Evolutionary conservation across 2,329 filamentous ascomycete species (phyloP).

Genomic region (Paraphaeosphaeria minitans): DNA sequence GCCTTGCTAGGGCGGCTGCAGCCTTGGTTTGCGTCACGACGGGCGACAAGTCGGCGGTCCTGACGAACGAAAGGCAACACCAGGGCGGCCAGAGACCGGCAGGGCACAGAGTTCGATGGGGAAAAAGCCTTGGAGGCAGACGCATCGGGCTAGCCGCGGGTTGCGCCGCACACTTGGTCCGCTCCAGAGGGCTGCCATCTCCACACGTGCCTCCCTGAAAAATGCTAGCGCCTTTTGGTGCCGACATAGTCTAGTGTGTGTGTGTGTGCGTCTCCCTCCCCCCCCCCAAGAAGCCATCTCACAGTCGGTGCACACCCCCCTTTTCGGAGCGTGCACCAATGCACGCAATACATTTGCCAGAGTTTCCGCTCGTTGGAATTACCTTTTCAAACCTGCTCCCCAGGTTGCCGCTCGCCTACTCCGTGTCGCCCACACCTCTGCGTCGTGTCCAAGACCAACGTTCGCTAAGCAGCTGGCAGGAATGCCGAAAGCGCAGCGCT

Average conservation of each 20-base stretch:
- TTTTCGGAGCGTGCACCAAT: background rate
- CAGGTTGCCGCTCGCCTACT: background rate
- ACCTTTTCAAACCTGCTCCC: slow-evolving; percentile 14
- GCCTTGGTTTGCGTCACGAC: background rate
- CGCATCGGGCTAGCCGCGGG: background rate
- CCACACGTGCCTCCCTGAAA: background rate
- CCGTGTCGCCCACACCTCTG: background rate
- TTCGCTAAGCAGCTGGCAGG: background rate
- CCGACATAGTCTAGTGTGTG: background rate
- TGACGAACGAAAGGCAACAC: background rate
- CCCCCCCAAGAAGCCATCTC: slow-evolving; percentile 4
- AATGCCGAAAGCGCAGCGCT: slow-evolving; percentile 37
- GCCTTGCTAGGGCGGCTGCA: background rate
- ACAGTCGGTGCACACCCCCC: background rate
- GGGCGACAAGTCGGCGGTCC: background rate
- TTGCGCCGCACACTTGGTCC: slow-evolving; percentile 1
- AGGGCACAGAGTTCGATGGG: background rate
- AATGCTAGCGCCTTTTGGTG: background rate
- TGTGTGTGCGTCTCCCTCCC: too few relatives aligned
- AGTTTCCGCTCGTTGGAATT: slow-evolving; percentile 22
- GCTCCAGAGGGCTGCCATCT: too few relatives aligned
- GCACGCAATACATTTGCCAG: slow-evolving; percentile 5
- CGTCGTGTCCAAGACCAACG: slow-evolving; percentile 3
- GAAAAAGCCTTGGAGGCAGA: too few relatives aligned
- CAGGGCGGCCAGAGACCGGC: background rate